Conservation (phyloP, 176 grass and related monocot species). For the Aegilops sharonensis region DNA sequence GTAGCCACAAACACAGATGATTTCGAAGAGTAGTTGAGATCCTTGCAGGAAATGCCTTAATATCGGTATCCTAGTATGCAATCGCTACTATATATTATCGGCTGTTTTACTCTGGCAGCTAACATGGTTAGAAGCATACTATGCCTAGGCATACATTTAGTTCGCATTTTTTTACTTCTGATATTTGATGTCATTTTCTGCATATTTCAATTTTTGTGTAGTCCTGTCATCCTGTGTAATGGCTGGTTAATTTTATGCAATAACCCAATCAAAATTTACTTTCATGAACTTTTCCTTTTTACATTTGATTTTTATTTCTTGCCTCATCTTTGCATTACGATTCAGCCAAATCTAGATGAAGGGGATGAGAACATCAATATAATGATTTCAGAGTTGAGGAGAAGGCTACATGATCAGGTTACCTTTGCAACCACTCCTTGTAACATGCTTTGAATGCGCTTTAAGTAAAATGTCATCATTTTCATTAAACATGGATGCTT, state of each 20-base stretch:
- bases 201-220: neutral
- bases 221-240: neutral
- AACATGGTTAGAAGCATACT: neutral
- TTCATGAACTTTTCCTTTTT: neutral
- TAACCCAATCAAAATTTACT: neutral
- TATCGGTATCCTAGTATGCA: neutral
- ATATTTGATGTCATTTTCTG: neutral
- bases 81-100: neutral
- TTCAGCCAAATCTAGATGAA: conserved; percentile 68
- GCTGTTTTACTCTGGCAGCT: neutral
- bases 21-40: neutral
- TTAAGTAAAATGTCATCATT: conserved; percentile 1
- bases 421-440: neutral
- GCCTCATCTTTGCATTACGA: neutral
- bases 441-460: neutral
- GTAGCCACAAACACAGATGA: neutral
- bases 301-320: conserved; percentile 5
- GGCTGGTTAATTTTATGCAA: neutral
- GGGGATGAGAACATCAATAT: conserved; percentile 53
- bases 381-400: conserved; percentile 66
- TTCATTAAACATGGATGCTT: neutral
- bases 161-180: neutral
- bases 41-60: neutral
- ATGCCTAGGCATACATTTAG: neutral
- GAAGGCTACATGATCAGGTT: conserved; percentile 67